Evolutionary conservation across 2,329 filamentous ascomycete species (phyloP).

Genomic region (Hortaea werneckii): DNA sequence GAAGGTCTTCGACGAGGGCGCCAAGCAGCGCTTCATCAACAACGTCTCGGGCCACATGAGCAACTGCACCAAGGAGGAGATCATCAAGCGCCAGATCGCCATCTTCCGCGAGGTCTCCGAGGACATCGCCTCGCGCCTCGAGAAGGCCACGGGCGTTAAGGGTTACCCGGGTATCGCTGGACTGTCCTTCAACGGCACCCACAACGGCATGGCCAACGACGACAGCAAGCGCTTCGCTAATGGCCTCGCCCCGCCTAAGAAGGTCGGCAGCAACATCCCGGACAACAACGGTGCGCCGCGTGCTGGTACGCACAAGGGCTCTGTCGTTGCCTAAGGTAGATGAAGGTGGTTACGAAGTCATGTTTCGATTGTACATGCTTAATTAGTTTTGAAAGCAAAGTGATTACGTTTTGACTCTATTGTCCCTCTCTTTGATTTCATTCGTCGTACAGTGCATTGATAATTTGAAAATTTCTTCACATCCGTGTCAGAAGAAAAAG

Average conservation of each 20-base stretch:
- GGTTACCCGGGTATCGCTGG: constrained; percentile 48
- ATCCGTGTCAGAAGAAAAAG: no score
- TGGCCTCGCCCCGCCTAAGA: constrained; percentile 28
- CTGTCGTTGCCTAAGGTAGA: not conserved
- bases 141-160: constrained; percentile 54
- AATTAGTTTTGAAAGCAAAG: no score
- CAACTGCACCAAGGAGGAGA: constrained; percentile 47
- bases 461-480: no score
- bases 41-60: constrained; percentile 54
- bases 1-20: constrained; percentile 50
- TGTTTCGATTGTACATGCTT: no score
- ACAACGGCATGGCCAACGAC: constrained; percentile 50
- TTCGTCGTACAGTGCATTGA: no score
- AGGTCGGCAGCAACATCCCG: not conserved
- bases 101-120: constrained; percentile 55
- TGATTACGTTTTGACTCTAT: no score
- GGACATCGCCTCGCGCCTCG: constrained; percentile 47
- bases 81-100: constrained; percentile 53
- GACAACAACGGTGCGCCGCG: constrained; percentile 41
- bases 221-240: constrained; percentile 40
- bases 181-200: constrained; percentile 49
- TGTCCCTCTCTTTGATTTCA: no score
- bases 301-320: constrained; percentile 29
- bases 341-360: no score
- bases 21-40: constrained; percentile 47